Base-by-base conservation (phyloP, 257 asterid genomes). In the Ajuga chamaepitys region DNA sequence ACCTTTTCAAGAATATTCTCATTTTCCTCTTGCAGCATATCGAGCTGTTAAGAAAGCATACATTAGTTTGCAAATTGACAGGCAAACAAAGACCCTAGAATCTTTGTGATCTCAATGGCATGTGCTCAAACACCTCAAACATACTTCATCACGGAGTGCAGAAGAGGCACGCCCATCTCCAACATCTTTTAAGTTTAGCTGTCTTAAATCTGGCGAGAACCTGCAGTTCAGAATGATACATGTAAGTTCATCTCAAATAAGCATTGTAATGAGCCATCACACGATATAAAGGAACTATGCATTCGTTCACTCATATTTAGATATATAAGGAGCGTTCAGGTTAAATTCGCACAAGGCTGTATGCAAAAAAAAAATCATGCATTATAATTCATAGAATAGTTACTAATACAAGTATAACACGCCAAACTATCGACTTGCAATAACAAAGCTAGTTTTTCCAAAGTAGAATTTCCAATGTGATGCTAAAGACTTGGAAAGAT, bases 1-100 rank as follows among this genome's bases (percentile, higher is more conserved):
- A 93, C 99, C 97, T 93, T 89, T 55, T 83, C 95, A 57, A 77
- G 80, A 73, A 81, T 71, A 81, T 70, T 84, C 66, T 93, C 99
- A 72, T 93, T 93, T 78, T 93, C 97, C 67, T 93, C 99, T 83
- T 89, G 97, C 66, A 93, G 83, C 88, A 86, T 83, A 73, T 93
- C 97, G 46, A 87, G 87, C 99, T 93, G 88, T 72, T 70, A 47
- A 75, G 68, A 64, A 78, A 68, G 66, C 22, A 83, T 70, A 62
- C 17, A 73, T 83, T 67, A 85, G 80, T 61, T 70, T 67, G 50
- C 61, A 58, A 73, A 70, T 42, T 34, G 48, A 70, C 38, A 50
- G 35, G 60, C 7, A 21, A 44, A 72, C n/a, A 56, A 63, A 4
- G 8, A 61, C 26, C 3, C 12, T 4, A 24, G 45, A 26, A 20